A percentile compares a stretch with the other conserved stretches of the same genome.
These are phyloP conservation scores for Paxillus involutus DNA, from an alignment of 768 basidiomycete species.

Conservation along the genomic window DNA sequence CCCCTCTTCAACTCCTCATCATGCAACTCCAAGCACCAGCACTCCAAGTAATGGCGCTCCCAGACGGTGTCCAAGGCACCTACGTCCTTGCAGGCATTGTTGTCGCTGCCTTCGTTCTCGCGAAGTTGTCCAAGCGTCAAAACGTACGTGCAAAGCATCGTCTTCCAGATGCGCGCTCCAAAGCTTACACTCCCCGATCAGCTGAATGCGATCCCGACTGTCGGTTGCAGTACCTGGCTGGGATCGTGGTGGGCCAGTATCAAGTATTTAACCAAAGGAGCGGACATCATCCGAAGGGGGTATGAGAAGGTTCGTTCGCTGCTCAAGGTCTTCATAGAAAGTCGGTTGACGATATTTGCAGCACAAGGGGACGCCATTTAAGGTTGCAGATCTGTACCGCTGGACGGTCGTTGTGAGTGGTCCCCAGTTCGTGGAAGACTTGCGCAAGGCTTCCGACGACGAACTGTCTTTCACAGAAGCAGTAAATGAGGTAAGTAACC, in stretches of 20 bases:
- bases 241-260: constrained; percentile 26
- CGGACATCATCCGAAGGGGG: constrained; percentile 30
- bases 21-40: background rate
- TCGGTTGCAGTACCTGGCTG: constrained; percentile 24
- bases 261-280: constrained; percentile 12
- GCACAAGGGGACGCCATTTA: constrained; percentile 32
- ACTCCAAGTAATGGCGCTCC: background rate
- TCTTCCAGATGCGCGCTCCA: background rate
- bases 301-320: constrained; percentile 23
- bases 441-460: constrained; percentile 39
- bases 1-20: background rate
- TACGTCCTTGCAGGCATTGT: background rate
- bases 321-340: too few species aligned
- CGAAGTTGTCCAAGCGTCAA: background rate
- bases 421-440: constrained; percentile 35
- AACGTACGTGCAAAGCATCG: background rate
- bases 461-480: constrained; percentile 34
- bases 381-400: constrained; percentile 21
- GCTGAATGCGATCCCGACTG: constrained; percentile 30
- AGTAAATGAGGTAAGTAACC: constrained; percentile 30
- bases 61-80: background rate
- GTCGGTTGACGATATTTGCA: constrained; percentile 2
- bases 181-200: background rate
- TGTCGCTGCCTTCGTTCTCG: background rate
- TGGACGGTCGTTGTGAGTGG: constrained; percentile 42